phyloP scores from a whole-genome alignment of 2,329 filamentous ascomycete genomes.

The Aspergillus tamarii region DNA sequence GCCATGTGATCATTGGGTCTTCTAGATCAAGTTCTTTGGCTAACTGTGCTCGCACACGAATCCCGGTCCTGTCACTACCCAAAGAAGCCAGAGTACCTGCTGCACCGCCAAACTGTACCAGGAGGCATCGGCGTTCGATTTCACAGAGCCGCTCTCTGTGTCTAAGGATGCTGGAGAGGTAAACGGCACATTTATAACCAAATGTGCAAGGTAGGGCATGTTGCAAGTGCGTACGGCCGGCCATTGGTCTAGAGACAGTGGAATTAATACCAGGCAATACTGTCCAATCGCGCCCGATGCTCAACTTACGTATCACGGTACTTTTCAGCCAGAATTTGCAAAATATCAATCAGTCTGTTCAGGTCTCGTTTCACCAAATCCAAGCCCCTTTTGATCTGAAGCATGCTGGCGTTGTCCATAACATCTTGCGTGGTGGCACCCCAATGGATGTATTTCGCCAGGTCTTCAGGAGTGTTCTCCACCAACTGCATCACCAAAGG shows the following conservation, averaged over 20 bases:
- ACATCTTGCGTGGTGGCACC: constrained; percentile 64
- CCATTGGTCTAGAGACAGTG: constrained; percentile 49
- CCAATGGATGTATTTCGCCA: constrained; percentile 59
- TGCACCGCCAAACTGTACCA: constrained; percentile 62
- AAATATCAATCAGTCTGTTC: constrained; percentile 45
- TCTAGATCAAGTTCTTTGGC: constrained; percentile 52
- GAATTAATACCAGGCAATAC: background rate
- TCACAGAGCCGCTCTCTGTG: constrained; percentile 54
- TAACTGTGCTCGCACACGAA: constrained; percentile 54
- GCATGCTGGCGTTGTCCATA: constrained; percentile 58
- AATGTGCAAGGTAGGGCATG: constrained; percentile 62
- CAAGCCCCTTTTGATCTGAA: constrained; percentile 58
- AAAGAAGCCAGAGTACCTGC: constrained; percentile 59
- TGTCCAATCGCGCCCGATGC: background rate
- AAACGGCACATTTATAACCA: constrained; percentile 62
- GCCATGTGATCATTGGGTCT: constrained; percentile 61
- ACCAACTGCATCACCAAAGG: constrained; percentile 55
- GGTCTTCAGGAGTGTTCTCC: constrained; percentile 34
- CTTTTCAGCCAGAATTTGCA: constrained; percentile 48
- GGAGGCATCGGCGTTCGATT: constrained; percentile 49
- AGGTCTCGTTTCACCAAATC: constrained; percentile 52
- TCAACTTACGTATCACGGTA: constrained; percentile 49
- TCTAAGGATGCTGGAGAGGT: constrained; percentile 54
- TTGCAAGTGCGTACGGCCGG: constrained; percentile 61
- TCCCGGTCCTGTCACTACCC: constrained; percentile 51